These are phyloP conservation scores for Yarrowia porcina DNA, from an alignment of 805 yeast genomes.

Conservation along the genomic window DNA sequence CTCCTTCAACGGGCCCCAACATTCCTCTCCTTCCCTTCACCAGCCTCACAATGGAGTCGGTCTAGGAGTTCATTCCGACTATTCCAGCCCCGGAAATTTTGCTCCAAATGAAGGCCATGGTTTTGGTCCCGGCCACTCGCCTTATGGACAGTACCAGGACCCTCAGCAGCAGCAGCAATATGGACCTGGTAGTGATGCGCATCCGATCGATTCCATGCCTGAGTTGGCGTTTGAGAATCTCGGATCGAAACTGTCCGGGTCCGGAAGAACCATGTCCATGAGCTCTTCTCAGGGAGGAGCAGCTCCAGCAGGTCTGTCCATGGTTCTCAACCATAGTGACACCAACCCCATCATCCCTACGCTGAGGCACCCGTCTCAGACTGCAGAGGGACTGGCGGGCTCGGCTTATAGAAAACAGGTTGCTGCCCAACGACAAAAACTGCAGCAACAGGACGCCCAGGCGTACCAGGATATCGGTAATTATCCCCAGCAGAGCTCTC, in stretches of 20 bases:
- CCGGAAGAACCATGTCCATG: slow-evolving; percentile 9
- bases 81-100: neutral
- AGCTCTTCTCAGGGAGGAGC: neutral
- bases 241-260: slow-evolving; percentile 17
- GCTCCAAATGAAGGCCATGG: slow-evolving; percentile 8
- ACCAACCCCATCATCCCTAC: slow-evolving; percentile 22
- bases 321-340: slow-evolving; percentile 14
- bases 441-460: slow-evolving; percentile 14
- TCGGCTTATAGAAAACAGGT: slow-evolving; percentile 10
- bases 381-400: slow-evolving; percentile 12
- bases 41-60: neutral
- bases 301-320: neutral
- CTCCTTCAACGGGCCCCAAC: neutral
- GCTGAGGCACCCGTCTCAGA: neutral
- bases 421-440: slow-evolving; percentile 19
- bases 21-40: neutral
- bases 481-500: slow-evolving; percentile 16
- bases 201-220: slow-evolving; percentile 24
- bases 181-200: neutral
- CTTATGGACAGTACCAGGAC: neutral
- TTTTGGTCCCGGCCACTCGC: slow-evolving; percentile 8
- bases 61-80: neutral
- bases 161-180: neutral
- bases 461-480: slow-evolving; percentile 22
- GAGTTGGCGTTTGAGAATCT: slow-evolving; percentile 19